These are phyloP conservation scores for Hygrophila difformis DNA, from an alignment of 257 asterid genomes.

Conservation along the genomic window DNA sequence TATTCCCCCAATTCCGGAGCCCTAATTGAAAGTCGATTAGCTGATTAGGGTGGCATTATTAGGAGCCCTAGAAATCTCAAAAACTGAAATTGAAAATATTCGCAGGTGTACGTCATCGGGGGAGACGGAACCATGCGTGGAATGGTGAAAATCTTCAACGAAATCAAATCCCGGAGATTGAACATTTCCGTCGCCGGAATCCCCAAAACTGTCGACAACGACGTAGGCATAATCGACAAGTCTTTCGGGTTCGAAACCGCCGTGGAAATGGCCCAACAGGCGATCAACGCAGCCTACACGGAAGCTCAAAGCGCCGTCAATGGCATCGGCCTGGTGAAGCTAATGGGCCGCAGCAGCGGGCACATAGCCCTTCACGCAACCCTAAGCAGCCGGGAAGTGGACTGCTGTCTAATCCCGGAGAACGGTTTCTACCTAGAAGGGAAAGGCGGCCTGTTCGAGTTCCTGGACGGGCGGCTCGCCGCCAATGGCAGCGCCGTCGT, in stretches of 20 bases:
- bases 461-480: conserved; percentile 31
- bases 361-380: conserved; percentile 78
- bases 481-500: conserved; percentile 53
- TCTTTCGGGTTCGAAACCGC: conserved; percentile 87
- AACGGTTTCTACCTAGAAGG: conserved; percentile 58
- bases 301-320: conserved; percentile 80
- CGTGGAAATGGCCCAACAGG: conserved; percentile 87
- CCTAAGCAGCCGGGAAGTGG: conserved; percentile 69
- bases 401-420: conserved; percentile 78
- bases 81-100: too few relatives aligned
- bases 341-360: conserved; percentile 88
- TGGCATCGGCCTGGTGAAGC: conserved; percentile 74
- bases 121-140: conserved; percentile 93
- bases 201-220: conserved; percentile 82
- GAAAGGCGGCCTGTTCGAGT: conserved; percentile 58
- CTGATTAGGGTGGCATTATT: too few relatives aligned
- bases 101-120: conserved; percentile 63
- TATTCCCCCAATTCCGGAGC: neutral
- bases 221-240: conserved; percentile 63
- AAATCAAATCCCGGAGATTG: conserved; percentile 35
- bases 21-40: too few relatives aligned
- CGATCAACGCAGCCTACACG: conserved; percentile 63
- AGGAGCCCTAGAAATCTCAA: too few relatives aligned
- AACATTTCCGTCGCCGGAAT: conserved; percentile 57
- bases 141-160: conserved; percentile 47